Base-by-base conservation (phyloP, 169 alveolate species). In the Sarcocystis neurona region DNA sequence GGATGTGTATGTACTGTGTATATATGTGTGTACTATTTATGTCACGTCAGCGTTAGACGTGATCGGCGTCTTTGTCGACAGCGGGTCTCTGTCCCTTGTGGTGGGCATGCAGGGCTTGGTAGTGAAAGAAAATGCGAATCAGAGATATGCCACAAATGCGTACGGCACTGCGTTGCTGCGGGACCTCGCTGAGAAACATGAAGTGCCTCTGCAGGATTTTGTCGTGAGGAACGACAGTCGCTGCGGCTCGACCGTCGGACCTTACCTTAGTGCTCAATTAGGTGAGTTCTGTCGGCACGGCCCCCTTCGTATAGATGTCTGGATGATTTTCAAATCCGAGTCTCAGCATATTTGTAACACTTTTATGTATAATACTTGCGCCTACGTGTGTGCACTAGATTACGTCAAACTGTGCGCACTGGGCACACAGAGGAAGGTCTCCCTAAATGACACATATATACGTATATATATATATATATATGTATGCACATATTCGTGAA, bases 221-320 rank as follows among this genome's bases (percentile, higher is more conserved):
- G 95, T 97, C 37, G 99, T 98, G 20, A 96, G 94, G 89, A 97
- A 97, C 88, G 97, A 96, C 82, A 93, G 97, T 10, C 98, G 98
- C 50, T 97, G 99, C 92, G 99, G 99, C 41, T 93, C 98, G 39
- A 98, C 99, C 10, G 97, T 98, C 53, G 99, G 99, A 15, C 99
- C 99, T 41, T 93, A 96, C 90, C 93, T 97, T 90, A 94, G 98
- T 32, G 94, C 98, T 41, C 95, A 95, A 18, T 89, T 97, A 46
- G 99, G 99, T 90, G 44, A 60, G 90, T 6, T 47, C 75, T 2
- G 20, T 23, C 30, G 18, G 5, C 32, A 30, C 2, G 48, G 34
- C 43, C 47, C 80, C 27, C 10, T 70, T 70, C 23, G 41, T 23
- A 39, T 10, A 23, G 18, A 23, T 70, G 34, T 70, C 20, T 10